Base-by-base conservation (phyloP, 129 eudicot species). In the Escallonia rubra region DNA sequence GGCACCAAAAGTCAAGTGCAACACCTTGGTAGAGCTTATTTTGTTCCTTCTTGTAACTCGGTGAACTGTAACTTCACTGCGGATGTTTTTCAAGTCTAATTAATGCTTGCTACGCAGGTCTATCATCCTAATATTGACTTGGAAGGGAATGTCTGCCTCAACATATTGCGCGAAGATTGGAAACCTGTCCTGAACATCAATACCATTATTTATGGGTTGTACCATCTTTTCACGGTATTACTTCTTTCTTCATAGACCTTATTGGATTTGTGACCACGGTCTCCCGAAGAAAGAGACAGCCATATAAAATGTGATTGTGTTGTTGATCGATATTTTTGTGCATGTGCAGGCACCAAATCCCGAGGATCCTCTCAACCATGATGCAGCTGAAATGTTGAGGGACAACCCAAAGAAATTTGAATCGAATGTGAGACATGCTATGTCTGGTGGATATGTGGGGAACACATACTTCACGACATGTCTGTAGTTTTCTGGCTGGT, bases 101-200 rank as follows among this genome's bases (percentile, higher is more conserved):
- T 54, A 51, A 41, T 45, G 23, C 10, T 54, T 54, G n/a, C 23
- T 34, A 54, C 4, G 0, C 74, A 87, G 87, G 89, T 87, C 7
- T 87, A 87, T 72, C 95, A 87, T 81, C 95, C 95, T 16, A 87
- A 87, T 72, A 87, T 87, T n/a, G 85, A 83, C 65, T 67, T 87
- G 80, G 88, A 86, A 74, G 92, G 92, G 50, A 86, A 82, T 39
- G 83, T 86, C 8, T 82, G 83, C 76, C 83, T 87, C 38, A 87
- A 87, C 76, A 81, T 83, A 15, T 71, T 87, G 14, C 77, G 85
- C 63, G 90, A 83, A 78, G 95, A 87, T 72, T 83, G 95, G 95
- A 87, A 83, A 79, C 90, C 95, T 50, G 87, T 83, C 39, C 84
- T 83, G 66, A 87, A 75, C 69, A 81, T 87, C 2, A 83, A 83